Evolutionary conservation across 768 basidiomycete genomes (phyloP).

Genomic region (Amyloporia xantha): DNA sequence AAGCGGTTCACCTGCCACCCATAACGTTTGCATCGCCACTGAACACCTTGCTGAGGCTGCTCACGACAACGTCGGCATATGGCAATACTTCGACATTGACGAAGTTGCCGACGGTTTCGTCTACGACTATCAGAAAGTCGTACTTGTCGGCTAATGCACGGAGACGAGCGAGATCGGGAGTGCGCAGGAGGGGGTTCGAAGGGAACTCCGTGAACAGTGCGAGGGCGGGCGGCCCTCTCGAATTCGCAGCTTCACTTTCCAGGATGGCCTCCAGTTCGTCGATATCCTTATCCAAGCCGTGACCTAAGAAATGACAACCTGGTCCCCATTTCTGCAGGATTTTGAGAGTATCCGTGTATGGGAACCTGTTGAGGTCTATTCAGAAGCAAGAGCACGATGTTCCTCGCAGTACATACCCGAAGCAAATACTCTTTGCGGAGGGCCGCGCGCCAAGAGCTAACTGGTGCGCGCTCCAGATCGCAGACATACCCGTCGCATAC

Average conservation of each 20-base stretch:
- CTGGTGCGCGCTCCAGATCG: conserved; percentile 89
- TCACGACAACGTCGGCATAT: conserved; percentile 84
- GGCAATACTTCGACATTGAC: conserved; percentile 87
- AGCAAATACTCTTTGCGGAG: conserved; percentile 80
- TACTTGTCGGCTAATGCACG: conserved; percentile 80
- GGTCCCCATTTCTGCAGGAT: conserved; percentile 95
- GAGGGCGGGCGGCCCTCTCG: conserved; percentile 53
- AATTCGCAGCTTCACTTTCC: conserved; percentile 34
- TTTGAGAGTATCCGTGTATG: conserved; percentile 93
- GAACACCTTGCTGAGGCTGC: conserved; percentile 91
- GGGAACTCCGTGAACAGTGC: conserved; percentile 93
- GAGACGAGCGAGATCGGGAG: conserved; percentile 68
- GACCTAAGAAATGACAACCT: conserved; percentile 84
- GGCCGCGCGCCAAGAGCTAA: conserved; percentile 49
- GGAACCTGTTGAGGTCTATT: conserved; percentile 60
- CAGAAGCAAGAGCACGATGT: not conserved
- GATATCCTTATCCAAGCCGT: conserved; percentile 71
- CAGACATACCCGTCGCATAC: conserved; percentile 85
- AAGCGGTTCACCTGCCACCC: conserved; percentile 79
- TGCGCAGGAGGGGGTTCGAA: conserved; percentile 89
- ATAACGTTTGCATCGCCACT: conserved; percentile 93
- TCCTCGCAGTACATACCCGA: conserved; percentile 76
- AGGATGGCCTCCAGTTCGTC: conserved; percentile 64
- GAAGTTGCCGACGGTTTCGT: conserved; percentile 94
- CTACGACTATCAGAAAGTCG: conserved; percentile 82